Conservation (phyloP, 305 asterid genomes). For the Solanum hybrid region DNA sequence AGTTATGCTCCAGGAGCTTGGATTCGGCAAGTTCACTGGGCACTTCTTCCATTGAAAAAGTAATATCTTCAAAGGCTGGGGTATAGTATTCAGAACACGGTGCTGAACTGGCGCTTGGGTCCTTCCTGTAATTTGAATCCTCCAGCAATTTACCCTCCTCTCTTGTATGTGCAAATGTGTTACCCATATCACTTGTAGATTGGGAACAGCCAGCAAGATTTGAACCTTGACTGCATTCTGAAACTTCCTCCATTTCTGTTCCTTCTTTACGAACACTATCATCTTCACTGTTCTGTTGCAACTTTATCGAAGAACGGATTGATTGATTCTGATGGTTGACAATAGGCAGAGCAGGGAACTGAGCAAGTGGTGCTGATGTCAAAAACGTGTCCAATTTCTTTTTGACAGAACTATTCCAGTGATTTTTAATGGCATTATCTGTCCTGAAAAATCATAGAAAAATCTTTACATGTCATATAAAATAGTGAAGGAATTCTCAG, state of each 20-base stretch:
- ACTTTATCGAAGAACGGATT: slow-evolving; percentile 52
- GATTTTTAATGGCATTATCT: slow-evolving; percentile 88
- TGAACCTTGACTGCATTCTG: slow-evolving; percentile 91
- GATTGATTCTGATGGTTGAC: slow-evolving; percentile 38
- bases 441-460: slow-evolving; percentile 36
- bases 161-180: slow-evolving; percentile 20
- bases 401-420: slow-evolving; percentile 98
- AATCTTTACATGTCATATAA: not conserved
- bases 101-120: slow-evolving; percentile 16
- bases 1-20: slow-evolving; percentile 41
- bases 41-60: slow-evolving; percentile 33
- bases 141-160: slow-evolving; percentile 39
- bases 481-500: slow-evolving; percentile 5
- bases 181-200: slow-evolving; percentile 34
- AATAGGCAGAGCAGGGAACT: slow-evolving; percentile 58
- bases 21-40: slow-evolving; percentile 36
- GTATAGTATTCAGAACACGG: slow-evolving; percentile 37
- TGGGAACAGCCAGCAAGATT: slow-evolving; percentile 41
- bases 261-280: slow-evolving; percentile 50
- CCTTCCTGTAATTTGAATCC: slow-evolving; percentile 23
- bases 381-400: slow-evolving; percentile 86
- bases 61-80: slow-evolving; percentile 35
- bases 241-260: slow-evolving; percentile 63
- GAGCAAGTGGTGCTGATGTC: slow-evolving; percentile 85
- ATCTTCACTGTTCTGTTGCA: slow-evolving; percentile 73